These are phyloP conservation scores for Colletotrichum coccodes DNA, from an alignment of 2,329 filamentous ascomycete species.

Conservation along the genomic window DNA sequence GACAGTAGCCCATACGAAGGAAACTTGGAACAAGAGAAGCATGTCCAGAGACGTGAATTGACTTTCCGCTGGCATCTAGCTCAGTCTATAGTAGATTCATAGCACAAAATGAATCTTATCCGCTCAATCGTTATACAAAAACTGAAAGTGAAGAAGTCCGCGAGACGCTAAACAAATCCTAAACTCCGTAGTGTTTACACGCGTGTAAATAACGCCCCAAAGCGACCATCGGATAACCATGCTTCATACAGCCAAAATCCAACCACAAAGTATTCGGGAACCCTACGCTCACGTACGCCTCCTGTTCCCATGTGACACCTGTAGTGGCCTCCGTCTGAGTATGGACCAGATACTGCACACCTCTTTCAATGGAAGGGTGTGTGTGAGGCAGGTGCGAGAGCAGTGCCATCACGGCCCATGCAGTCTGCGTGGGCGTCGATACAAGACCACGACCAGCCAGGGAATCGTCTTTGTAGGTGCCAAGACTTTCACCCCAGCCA, in stretches of 20 bases:
- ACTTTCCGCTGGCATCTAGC: too few relatives aligned
- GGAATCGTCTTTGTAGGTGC: slow-evolving; percentile 4
- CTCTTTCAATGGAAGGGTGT: slow-evolving; percentile 4
- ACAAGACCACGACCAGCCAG: not conserved
- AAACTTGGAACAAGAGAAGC: too few relatives aligned
- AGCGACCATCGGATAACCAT: slow-evolving; percentile 19
- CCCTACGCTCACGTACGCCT: slow-evolving; percentile 14
- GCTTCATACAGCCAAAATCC: slow-evolving; percentile 8
- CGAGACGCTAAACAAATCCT: not conserved
- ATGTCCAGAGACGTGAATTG: too few relatives aligned
- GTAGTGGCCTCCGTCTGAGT: not conserved
- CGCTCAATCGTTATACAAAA: too few relatives aligned
- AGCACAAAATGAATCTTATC: too few relatives aligned
- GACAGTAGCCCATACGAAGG: too few relatives aligned
- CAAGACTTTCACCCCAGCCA: slow-evolving; percentile 16
- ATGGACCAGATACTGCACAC: not conserved
- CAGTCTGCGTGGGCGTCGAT: slow-evolving; percentile 8
- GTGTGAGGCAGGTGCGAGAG: not conserved
- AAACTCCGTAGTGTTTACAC: not conserved
- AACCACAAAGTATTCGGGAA: slow-evolving; percentile 13
- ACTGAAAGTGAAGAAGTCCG: too few relatives aligned
- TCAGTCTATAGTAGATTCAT: too few relatives aligned
- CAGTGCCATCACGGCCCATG: slow-evolving; percentile 7
- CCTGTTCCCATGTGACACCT: slow-evolving; percentile 10
- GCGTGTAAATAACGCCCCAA: slow-evolving; percentile 14